phyloP scores from a whole-genome alignment of 2,329 filamentous ascomycete species.

The Aspergillus aculeatinus region DNA sequence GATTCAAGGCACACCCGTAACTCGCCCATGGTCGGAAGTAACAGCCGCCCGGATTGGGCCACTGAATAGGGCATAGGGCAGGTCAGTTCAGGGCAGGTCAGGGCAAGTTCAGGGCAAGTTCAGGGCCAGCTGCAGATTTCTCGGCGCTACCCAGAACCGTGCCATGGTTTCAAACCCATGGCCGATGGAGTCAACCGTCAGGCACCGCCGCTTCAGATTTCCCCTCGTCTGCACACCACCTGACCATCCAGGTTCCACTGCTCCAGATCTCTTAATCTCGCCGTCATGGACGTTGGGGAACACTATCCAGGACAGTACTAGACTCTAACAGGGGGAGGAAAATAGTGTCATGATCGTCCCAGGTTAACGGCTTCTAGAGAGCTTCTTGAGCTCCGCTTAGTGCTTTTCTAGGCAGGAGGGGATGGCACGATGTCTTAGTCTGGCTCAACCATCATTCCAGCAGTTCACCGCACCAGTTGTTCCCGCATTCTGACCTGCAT shows the following conservation, averaged over 20 bases:
- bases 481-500: not conserved
- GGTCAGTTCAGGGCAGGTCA: constrained; percentile 19
- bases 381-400: not conserved
- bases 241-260: constrained; percentile 14
- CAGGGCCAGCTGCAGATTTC: not conserved
- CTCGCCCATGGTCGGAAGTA: not conserved
- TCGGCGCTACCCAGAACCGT: not conserved
- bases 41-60: not conserved
- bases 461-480: not conserved
- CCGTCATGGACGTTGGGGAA: not conserved
- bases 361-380: not conserved
- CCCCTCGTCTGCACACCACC: not conserved
- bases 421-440: constrained; percentile 1
- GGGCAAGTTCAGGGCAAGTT: too few relatives aligned
- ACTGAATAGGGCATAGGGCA: constrained; percentile 29
- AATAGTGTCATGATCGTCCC: constrained; percentile 1
- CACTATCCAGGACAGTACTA: not conserved
- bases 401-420: constrained; percentile 1
- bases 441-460: not conserved
- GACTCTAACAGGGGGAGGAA: not conserved
- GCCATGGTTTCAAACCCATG: not conserved
- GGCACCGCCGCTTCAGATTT: constrained; percentile 18
- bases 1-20: not conserved
- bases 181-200: constrained; percentile 20
- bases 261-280: constrained; percentile 11